Conservation (phyloP, 169 alveolate species). For the Babesia gibsoni region DNA sequence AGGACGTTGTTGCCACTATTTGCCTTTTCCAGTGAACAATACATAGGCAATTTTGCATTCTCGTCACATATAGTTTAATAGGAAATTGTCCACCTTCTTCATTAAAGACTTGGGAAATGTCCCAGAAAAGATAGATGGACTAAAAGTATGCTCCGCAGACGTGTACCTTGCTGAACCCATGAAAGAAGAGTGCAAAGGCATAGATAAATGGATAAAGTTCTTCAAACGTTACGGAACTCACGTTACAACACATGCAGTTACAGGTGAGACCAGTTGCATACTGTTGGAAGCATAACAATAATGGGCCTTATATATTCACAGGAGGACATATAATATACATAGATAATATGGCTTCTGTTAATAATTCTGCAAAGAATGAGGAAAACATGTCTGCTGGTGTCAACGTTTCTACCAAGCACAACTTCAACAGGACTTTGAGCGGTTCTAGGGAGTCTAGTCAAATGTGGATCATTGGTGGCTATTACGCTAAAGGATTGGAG, state of each 20-base stretch:
- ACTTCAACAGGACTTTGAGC: conserved; percentile 2
- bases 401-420: not conserved
- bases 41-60: not conserved
- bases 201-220: conserved; percentile 67
- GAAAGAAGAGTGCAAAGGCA: conserved; percentile 28
- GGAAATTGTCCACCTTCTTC: conserved; percentile 19
- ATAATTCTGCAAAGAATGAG: not conserved
- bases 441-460: conserved; percentile 31
- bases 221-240: conserved; percentile 74
- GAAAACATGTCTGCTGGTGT: not conserved
- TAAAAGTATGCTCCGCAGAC: conserved; percentile 33
- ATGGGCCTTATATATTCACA: not conserved
- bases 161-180: conserved; percentile 28
- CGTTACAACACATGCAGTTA: conserved; percentile 32
- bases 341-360: conserved; percentile 10
- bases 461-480: conserved; percentile 56
- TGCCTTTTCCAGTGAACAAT: too few species aligned
- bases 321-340: conserved; percentile 61
- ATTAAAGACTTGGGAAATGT: conserved; percentile 13
- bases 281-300: not conserved
- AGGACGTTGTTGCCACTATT: too few species aligned
- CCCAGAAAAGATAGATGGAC: conserved; percentile 2
- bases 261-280: conserved; percentile 5
- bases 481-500: conserved; percentile 42
- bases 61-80: not conserved